These are phyloP conservation scores for Leccinum ochraceum DNA, from an alignment of 768 basidiomycete genomes.

Conservation along the genomic window DNA sequence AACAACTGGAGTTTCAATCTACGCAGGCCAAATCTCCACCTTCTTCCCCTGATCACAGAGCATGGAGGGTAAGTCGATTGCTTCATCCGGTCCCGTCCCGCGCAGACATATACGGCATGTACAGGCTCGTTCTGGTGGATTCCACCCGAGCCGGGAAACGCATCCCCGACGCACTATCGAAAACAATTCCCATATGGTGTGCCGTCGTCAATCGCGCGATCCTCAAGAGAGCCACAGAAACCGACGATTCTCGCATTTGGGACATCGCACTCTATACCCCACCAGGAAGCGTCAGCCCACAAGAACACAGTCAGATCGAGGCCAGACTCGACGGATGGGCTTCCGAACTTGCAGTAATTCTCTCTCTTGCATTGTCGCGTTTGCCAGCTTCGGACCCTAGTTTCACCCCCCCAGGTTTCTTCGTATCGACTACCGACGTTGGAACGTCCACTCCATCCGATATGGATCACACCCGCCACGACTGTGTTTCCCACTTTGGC, in stretches of 20 bases:
- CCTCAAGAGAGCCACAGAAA: constrained; percentile 13
- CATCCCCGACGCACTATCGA: constrained; percentile 91
- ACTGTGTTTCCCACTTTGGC: constrained; percentile 42
- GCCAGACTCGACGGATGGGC: constrained; percentile 67
- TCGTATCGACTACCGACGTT: constrained; percentile 68
- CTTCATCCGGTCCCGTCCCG: not conserved
- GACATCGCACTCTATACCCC: constrained; percentile 68
- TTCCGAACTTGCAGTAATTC: constrained; percentile 56
- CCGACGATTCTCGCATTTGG: constrained; percentile 40
- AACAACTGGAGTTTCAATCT: constrained; percentile 86
- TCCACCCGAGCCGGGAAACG: constrained; percentile 93
- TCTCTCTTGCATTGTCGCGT: not conserved
- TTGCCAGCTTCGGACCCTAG: not conserved
- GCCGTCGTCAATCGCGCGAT: constrained; percentile 77
- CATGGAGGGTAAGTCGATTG: constrained; percentile 55
- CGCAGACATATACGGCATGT: not conserved
- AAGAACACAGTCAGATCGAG: constrained; percentile 84
- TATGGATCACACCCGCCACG: constrained; percentile 85
- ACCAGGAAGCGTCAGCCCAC: constrained; percentile 61
- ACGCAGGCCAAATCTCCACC: constrained; percentile 79
- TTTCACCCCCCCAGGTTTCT: constrained; percentile 49
- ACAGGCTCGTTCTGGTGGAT: constrained; percentile 83
- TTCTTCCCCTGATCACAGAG: constrained; percentile 58
- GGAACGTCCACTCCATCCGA: constrained; percentile 68
- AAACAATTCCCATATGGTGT: constrained; percentile 96